phyloP scores from a whole-genome alignment of 2,329 filamentous ascomycete genomes.

The Pseudodiploospora longispora region DNA sequence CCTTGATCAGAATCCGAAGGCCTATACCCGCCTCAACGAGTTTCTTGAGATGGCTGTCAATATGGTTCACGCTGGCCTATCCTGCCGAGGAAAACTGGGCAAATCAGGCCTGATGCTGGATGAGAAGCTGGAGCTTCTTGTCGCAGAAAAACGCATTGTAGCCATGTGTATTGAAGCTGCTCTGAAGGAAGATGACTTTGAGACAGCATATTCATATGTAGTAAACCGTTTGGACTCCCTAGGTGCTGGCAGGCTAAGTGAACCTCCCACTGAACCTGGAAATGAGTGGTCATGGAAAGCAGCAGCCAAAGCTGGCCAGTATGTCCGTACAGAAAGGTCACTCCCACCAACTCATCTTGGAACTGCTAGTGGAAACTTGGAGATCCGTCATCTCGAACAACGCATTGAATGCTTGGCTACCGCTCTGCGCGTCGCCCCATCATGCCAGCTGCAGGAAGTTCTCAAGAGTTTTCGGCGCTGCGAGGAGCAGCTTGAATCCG shows the following conservation, averaged over 20 bases:
- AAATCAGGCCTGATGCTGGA: slow-evolving; percentile 8
- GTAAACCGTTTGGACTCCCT: slow-evolving; percentile 54
- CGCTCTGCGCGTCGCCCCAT: slow-evolving; percentile 65
- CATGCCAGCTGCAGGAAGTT: slow-evolving; percentile 63
- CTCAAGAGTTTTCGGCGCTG: slow-evolving; percentile 67
- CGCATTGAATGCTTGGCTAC: slow-evolving; percentile 72
- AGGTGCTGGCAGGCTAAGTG: slow-evolving; percentile 1
- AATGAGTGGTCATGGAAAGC: slow-evolving; percentile 74
- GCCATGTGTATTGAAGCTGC: slow-evolving; percentile 77
- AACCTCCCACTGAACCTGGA: slow-evolving; percentile 10
- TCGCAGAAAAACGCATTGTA: slow-evolving; percentile 58
- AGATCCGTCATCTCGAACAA: slow-evolving; percentile 68
- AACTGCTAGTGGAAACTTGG: slow-evolving; percentile 49
- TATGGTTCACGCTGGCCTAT: slow-evolving; percentile 53
- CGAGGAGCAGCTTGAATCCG: slow-evolving; percentile 65
- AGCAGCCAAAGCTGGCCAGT: slow-evolving; percentile 69
- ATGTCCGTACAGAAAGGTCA: slow-evolving; percentile 49
- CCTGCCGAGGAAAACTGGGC: slow-evolving; percentile 9
- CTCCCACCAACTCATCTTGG: slow-evolving; percentile 51
- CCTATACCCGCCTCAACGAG: slow-evolving; percentile 68
- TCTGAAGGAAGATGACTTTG: slow-evolving; percentile 69
- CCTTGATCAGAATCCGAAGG: slow-evolving; percentile 65
- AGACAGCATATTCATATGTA: slow-evolving; percentile 79
- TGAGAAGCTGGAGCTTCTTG: slow-evolving; percentile 20
- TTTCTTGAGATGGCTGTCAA: slow-evolving; percentile 61